These are phyloP conservation scores for Solanum stenotomum DNA, from an alignment of 257 asterid species.

Conservation along the genomic window DNA sequence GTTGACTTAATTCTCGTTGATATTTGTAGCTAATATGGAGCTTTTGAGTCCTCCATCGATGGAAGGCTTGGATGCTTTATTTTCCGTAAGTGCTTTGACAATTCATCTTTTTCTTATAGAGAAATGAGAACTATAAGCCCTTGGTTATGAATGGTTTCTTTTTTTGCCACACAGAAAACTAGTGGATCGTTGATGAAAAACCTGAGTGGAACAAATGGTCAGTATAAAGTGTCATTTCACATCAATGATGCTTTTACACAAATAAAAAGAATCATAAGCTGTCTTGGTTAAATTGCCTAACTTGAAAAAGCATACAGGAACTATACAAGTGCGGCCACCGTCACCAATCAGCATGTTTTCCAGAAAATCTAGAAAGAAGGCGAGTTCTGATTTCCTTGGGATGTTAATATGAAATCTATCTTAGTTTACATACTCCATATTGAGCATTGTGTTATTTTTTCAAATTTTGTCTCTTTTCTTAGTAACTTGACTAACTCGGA, in stretches of 20 bases:
- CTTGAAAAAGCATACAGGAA: slow-evolving; percentile 31
- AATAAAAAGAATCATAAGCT: background rate
- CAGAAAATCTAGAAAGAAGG: slow-evolving; percentile 61
- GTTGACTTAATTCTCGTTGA: background rate
- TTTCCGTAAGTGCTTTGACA: slow-evolving; percentile 39
- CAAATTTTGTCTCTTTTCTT: background rate
- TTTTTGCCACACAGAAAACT: slow-evolving; percentile 5
- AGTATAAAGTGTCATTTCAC: background rate
- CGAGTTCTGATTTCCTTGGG: background rate
- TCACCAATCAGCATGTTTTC: slow-evolving; percentile 31
- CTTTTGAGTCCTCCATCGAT: slow-evolving; percentile 49
- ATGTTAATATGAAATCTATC: background rate
- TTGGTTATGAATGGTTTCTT: background rate
- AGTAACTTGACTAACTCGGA: background rate
- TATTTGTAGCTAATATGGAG: slow-evolving; percentile 43
- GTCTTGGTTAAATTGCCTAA: background rate
- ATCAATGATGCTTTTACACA: background rate
- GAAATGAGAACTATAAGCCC: background rate
- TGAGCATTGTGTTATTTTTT: background rate
- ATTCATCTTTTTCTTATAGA: background rate
- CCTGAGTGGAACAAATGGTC: slow-evolving; percentile 13
- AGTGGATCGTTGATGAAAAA: slow-evolving; percentile 1
- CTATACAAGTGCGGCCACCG: slow-evolving; percentile 18
- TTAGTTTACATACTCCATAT: background rate
- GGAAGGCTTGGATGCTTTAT: slow-evolving; percentile 64